A percentile compares a stretch with the other conserved stretches of the same genome.
These are phyloP conservation scores for Colletotrichum sp. DNA, from an alignment of 2,329 filamentous ascomycete genomes.

Conservation along the genomic window DNA sequence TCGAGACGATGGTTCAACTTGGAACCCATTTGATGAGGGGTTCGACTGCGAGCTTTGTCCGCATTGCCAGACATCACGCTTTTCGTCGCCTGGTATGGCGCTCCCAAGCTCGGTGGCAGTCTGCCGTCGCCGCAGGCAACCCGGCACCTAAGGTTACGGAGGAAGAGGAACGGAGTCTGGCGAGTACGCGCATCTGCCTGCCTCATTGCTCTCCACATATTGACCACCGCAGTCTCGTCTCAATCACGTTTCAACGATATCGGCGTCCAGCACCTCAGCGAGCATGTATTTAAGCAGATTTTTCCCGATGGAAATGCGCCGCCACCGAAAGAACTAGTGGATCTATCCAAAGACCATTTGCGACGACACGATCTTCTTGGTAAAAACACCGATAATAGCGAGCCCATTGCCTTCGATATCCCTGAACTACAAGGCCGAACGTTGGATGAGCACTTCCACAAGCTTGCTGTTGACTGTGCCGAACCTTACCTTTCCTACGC, in stretches of 20 bases:
- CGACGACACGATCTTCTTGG: constrained; percentile 84
- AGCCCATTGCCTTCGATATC: constrained; percentile 85
- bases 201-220: not conserved
- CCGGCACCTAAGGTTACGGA: constrained; percentile 13
- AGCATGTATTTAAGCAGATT: constrained; percentile 80
- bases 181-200: constrained; percentile 38
- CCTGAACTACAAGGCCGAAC: constrained; percentile 79
- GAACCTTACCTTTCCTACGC: constrained; percentile 82
- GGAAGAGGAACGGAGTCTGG: constrained; percentile 35
- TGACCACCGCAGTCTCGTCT: constrained; percentile 45
- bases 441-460: constrained; percentile 93
- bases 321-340: constrained; percentile 74
- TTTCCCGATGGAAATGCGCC: constrained; percentile 67
- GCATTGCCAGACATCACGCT: constrained; percentile 54
- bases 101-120: constrained; percentile 50
- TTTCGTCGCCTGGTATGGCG: constrained; percentile 40
- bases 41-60: constrained; percentile 52
- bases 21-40: constrained; percentile 40
- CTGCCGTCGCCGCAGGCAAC: constrained; percentile 32
- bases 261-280: constrained; percentile 91
- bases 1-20: constrained; percentile 16
- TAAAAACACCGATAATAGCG: constrained; percentile 81
- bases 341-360: constrained; percentile 83
- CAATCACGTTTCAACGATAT: constrained; percentile 86
- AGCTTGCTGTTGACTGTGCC: constrained; percentile 82